These are phyloP conservation scores for Picochlorum sp. DNA, from an alignment of 139 green algal species.

Conservation along the genomic window DNA sequence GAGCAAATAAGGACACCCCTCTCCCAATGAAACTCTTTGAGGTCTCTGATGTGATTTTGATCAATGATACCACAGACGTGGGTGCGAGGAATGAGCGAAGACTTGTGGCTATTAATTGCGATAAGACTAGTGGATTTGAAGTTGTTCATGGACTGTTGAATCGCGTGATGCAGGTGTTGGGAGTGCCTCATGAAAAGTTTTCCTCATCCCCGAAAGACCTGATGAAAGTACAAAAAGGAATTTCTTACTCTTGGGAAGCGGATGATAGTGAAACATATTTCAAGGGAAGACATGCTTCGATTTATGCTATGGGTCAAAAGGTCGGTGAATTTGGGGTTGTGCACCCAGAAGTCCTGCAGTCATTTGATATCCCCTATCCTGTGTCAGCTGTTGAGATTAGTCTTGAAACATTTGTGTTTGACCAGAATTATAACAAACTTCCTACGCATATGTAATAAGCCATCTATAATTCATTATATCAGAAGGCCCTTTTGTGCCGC, in stretches of 20 bases:
- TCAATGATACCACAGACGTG: slow-evolving; percentile 44
- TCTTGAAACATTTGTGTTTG: slow-evolving; percentile 85
- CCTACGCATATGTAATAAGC: slow-evolving; percentile 5
- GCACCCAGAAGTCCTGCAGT: slow-evolving; percentile 72
- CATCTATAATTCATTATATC: background rate
- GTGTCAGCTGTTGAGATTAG: slow-evolving; percentile 91
- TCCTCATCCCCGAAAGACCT: background rate
- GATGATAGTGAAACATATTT: slow-evolving; percentile 74
- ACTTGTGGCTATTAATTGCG: slow-evolving; percentile 78
- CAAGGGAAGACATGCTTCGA: slow-evolving; percentile 53
- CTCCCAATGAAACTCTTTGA: slow-evolving; percentile 94
- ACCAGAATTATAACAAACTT: slow-evolving; percentile 57
- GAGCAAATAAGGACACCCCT: slow-evolving; percentile 80
- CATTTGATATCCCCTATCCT: slow-evolving; percentile 84
- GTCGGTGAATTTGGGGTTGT: slow-evolving; percentile 90
- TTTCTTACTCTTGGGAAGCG: slow-evolving; percentile 62
- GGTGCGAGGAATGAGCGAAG: slow-evolving; percentile 83
- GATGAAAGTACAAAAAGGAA: slow-evolving; percentile 11
- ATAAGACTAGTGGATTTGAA: slow-evolving; percentile 81
- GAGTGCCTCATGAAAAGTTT: slow-evolving; percentile 44
- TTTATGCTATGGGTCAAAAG: slow-evolving; percentile 29
- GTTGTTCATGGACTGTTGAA: slow-evolving; percentile 93
- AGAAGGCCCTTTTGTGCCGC: background rate
- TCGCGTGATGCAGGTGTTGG: slow-evolving; percentile 88
- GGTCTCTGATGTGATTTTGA: slow-evolving; percentile 73